Base-by-base conservation (phyloP, 495 filamentous ascomycete species). In the Talaromyces liani region DNA sequence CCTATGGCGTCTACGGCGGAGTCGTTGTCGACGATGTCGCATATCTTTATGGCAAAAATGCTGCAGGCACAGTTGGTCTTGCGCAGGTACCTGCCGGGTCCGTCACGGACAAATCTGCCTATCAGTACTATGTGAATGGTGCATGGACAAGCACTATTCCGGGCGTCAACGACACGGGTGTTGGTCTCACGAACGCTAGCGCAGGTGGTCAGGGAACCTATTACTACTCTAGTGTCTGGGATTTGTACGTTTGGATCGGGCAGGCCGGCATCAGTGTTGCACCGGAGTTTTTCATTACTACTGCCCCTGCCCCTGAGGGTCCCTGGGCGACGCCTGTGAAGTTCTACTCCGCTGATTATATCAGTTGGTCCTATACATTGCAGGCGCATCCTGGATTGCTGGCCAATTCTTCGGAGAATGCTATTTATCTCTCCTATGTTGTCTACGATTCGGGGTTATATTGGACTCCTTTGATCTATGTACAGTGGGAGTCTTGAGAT, bases 191-290 rank as follows among this genome's bases (percentile, higher is more conserved):
- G 18, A 72, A 73, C 62, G 69, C 60, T 24, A 63, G 67, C 24
- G 67, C 72, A 1, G 69, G 67, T 45, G 70, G 70, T 9, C 73
- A 74, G 58, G 73, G 72, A 31, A 74, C 66, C 12, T 74, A 64
- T 58, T 75, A 74, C 65, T 73, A 70, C 36, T 70, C 65, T 20
- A 34, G 41, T 1, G 45, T 60, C 33, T 71, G 67, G 67, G 29
- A 68, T 18, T 65, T 69, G 9, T 75, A 66, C 63, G 65, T 75
- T 49, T 75, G 71, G 69, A 72, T 75, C 39, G 73, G 73, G 6
- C 65, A 69, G 66, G 59, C 68, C 1, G 58, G 60, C 31, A 36
- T 41, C 2, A 67, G 58, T 53, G 61, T 69, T 53, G 68, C 61
- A 7, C 66, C 71, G 9, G 69, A 74, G 14, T 75, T 72, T 66